Base-by-base conservation (phyloP, 164 flowering plant species). In the Paratinospora sagittata region DNA sequence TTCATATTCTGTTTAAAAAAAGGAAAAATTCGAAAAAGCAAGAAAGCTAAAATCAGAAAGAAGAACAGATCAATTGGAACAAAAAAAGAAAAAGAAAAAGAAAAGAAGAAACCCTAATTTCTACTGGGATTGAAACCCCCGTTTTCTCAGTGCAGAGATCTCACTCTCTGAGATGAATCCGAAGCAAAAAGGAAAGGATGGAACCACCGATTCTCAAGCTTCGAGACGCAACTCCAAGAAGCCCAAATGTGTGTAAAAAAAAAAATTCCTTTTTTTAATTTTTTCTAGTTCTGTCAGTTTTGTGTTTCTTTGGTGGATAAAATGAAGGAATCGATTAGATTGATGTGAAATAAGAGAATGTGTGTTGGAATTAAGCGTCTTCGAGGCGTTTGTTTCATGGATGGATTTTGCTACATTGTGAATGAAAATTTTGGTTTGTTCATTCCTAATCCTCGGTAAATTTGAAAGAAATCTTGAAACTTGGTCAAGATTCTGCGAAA, bases 201-300 rank as follows among this genome's bases (percentile, higher is more conserved):
- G 73, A 68, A n/a, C 68, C 10, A 27, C 58, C 17, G 77, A 78
- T 64, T 23, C 78, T 33, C 26, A 62, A 11, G 74, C 74, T 45
- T n/a, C 81, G 10, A 73, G 43, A 68, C 67, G 81, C 70, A 79
- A 75, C 39, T 75, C 81, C 62, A 79, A 76, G 78, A 79, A 75
- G 67, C 81, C 81, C 10, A 75, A 75, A 70, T 79, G 81, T 79
- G 19, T 65, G 73, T n/a, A n/a, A 4, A 4, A 30, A 30, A 1
- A 30, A 1, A 4, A 30, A 30, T 30, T 30, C 34, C 62, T 12
- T 58, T 24, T 30, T 30, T 30, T 30, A 30, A 2, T 30, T 30
- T 30, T 30, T 1, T 4, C 34, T 30, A 4, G 4, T 55, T 55
- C 61, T 55, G 8, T 55, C 10, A 23, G 21, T 55, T 55, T 0